Percentiles rank a stretch among this genome's conserved stretches.
Evolutionary conservation across 352 stramenopile species (phyloP).

Genomic region (Phytopythium mirpurense): DNA sequence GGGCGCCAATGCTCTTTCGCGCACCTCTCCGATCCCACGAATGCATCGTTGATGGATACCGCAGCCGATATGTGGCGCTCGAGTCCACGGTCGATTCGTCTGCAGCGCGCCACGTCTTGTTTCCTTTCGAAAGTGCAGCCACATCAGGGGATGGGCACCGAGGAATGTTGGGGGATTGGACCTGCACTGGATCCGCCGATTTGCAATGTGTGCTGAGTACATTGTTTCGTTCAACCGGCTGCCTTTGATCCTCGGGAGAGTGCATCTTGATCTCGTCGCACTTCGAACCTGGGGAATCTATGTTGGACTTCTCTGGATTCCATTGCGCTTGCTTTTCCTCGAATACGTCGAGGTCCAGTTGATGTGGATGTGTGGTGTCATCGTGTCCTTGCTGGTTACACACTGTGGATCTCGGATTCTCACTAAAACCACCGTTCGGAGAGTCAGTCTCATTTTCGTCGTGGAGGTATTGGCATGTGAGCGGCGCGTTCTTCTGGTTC

Average conservation of each 20-base stretch:
- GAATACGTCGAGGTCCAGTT: no score
- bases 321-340: neutral
- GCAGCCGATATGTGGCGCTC: conserved; percentile 2
- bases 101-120: conserved; percentile 1
- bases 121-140: neutral
- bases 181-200: neutral
- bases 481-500: conserved; percentile 24
- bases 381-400: no score
- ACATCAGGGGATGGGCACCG: conserved; percentile 4
- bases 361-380: neutral
- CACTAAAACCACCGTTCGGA: no score
- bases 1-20: neutral
- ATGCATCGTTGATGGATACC: conserved; percentile 42
- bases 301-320: neutral
- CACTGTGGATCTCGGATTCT: no score
- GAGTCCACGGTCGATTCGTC: neutral
- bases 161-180: neutral
- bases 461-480: neutral
- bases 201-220: neutral
- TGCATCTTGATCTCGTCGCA: neutral
- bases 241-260: neutral
- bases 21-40: conserved; percentile 21
- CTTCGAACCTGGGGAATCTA: neutral
- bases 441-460: neutral
- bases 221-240: neutral